Evolutionary conservation across 1,284 basidiomycete genomes (phyloP).

Genomic region (Inonotus hispidus): DNA sequence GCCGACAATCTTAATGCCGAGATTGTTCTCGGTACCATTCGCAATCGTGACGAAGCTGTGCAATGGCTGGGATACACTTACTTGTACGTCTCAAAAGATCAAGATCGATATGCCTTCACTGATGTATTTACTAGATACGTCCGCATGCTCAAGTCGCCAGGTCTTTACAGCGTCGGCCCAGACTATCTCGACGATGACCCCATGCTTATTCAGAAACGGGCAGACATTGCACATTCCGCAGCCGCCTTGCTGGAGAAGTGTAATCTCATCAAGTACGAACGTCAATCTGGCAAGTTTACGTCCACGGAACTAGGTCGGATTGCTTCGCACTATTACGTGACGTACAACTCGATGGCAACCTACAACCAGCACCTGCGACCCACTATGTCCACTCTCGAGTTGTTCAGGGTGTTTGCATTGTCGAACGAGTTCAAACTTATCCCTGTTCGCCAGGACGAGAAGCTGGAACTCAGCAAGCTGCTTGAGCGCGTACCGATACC

Average conservation of each 20-base stretch:
- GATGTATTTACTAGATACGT: conserved; percentile 59
- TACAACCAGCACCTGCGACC: conserved; percentile 94
- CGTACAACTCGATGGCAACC: conserved; percentile 92
- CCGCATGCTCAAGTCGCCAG: conserved; percentile 91
- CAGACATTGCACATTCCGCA: conserved; percentile 93
- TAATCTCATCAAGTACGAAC: conserved; percentile 91
- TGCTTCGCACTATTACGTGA: conserved; percentile 96
- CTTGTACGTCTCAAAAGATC: conserved; percentile 50
- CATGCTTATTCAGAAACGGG: conserved; percentile 86
- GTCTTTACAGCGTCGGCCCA: conserved; percentile 83
- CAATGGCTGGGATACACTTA: conserved; percentile 98
- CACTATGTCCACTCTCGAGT: conserved; percentile 83
- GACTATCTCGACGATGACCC: conserved; percentile 90
- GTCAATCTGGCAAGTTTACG: conserved; percentile 84
- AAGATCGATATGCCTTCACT: background rate
- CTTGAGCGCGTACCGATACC: conserved; percentile 96
- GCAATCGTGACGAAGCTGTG: conserved; percentile 95
- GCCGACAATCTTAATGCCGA: conserved; percentile 98
- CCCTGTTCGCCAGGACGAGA: conserved; percentile 67
- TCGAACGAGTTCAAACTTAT: conserved; percentile 97
- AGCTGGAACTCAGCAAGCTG: conserved; percentile 88
- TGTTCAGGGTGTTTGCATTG: conserved; percentile 95
- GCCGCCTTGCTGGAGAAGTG: conserved; percentile 94
- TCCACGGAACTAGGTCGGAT: conserved; percentile 92
- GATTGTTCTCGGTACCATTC: conserved; percentile 92